A percentile compares a stretch with the other conserved stretches of the same genome.
These are phyloP conservation scores for Strobilomyces confusus DNA, from an alignment of 768 basidiomycete species.

Conservation along the genomic window DNA sequence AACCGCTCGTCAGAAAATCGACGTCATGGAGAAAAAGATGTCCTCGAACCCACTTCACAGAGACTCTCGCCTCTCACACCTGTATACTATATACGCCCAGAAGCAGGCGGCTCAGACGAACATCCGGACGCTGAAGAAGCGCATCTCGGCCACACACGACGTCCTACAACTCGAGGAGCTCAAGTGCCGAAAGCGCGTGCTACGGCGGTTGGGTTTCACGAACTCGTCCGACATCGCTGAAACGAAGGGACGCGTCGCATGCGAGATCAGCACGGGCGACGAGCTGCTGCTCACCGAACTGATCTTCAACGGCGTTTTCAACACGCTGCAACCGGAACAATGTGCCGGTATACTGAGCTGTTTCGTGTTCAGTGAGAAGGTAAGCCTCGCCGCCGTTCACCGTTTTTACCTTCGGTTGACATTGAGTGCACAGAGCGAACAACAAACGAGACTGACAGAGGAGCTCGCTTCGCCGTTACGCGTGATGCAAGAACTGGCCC, in stretches of 20 bases:
- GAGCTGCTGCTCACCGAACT: constrained; percentile 94
- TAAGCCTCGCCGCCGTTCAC: constrained; percentile 28
- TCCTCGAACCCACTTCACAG: constrained; percentile 73
- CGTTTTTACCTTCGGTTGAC: constrained; percentile 2
- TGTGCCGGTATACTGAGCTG: constrained; percentile 93
- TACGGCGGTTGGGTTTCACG: constrained; percentile 90
- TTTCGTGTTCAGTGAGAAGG: constrained; percentile 98
- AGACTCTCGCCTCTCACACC: constrained; percentile 70
- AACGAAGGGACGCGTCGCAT: constrained; percentile 96
- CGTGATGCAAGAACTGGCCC: constrained; percentile 92
- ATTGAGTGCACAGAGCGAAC: constrained; percentile 61
- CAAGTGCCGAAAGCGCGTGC: constrained; percentile 89
- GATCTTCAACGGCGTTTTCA: constrained; percentile 97
- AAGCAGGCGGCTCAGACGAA: constrained; percentile 70
- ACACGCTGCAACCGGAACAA: constrained; percentile 83
- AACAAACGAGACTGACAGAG: constrained; percentile 81
- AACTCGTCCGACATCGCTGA: constrained; percentile 89
- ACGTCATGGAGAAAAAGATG: constrained; percentile 83
- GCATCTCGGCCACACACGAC: constrained; percentile 86
- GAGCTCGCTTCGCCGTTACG: constrained; percentile 91
- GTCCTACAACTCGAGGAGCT: constrained; percentile 95
- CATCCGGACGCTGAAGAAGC: constrained; percentile 76
- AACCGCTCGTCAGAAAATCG: constrained; percentile 68
- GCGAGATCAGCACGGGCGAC: constrained; percentile 97
- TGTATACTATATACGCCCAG: constrained; percentile 75